Base-by-base conservation (phyloP, 805 yeast genomes). In the Candida koratica region DNA sequence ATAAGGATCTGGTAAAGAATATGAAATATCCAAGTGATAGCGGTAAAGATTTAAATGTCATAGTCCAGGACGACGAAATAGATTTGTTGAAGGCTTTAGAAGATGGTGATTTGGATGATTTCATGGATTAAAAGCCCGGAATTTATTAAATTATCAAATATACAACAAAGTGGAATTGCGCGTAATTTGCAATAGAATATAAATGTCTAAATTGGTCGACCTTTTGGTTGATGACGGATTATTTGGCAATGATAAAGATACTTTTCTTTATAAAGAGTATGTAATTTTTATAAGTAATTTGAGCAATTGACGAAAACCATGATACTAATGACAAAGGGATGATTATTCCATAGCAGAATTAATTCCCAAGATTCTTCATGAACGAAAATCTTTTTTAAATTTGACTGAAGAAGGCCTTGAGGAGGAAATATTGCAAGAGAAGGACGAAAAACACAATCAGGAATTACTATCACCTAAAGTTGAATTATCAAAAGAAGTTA, bases 1-100 rank as follows among this genome's bases (percentile, higher is more conserved):
- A 90, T 64, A 87, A 88, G 49, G 97, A 90, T 52, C 78, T 86
- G 58, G 94, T 90, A 41, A 84, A 86, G 64, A 87, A 95, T 6
- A 87, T 93, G 97, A 77, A 97, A 52, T 93, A 86, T 61, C 95
- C 96, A 7, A 51, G 56, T 24, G 68, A 64, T 42, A 49, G 49
- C 33, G 25, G 36, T 19, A 45, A 45, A 19, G 67, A 61, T 18
- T 42, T 42, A 15, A 46, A 47, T 32, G 52, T 57, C 40, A 66
- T 64, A 31, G 47, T 53, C 13, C 52, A 55, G 33, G 69, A 63
- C 32, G 71, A 63, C 27, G 71, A 66, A 44, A 53, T 61, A 41
- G 72, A 66, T 27, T 56, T 67, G 43, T 54, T 66, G 49, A 67
- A 61, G 45, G 72, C 71, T 17, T 68, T 71, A 56, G 70, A 75